Evolutionary conservation across 768 basidiomycete genomes (phyloP).

Genomic region (Suillus occidentalis): DNA sequence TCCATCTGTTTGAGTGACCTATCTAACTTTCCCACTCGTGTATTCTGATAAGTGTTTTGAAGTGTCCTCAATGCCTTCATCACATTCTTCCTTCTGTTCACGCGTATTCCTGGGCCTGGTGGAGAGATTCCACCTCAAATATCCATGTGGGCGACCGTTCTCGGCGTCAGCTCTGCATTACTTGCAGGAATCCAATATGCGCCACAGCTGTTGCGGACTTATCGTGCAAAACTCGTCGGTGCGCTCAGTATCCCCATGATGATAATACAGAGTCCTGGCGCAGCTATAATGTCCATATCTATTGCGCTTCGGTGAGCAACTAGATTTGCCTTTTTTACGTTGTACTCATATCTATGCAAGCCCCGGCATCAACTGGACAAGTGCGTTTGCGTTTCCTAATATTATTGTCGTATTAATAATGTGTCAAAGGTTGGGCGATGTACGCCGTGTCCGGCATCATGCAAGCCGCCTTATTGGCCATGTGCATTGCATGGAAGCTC

Average conservation of each 20-base stretch:
- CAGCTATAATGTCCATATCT: conserved; percentile 80
- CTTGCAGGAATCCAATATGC: conserved; percentile 85
- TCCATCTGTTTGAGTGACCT: conserved; percentile 67
- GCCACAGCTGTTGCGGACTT: conserved; percentile 85
- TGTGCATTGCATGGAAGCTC: conserved; percentile 86
- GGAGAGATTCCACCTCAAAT: conserved; percentile 37
- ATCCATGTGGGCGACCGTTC: conserved; percentile 76
- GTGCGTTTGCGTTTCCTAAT: conserved; percentile 38
- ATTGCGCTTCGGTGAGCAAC: conserved; percentile 63
- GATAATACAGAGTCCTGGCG: conserved; percentile 91
- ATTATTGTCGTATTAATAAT: neutral
- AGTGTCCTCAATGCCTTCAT: conserved; percentile 59
- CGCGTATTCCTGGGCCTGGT: conserved; percentile 38
- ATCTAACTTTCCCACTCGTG: neutral
- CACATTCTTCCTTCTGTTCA: conserved; percentile 61
- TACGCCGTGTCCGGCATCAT: conserved; percentile 81
- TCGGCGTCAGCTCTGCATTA: conserved; percentile 78
- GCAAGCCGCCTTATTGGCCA: conserved; percentile 76
- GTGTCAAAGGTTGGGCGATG: conserved; percentile 68
- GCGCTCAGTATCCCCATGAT: conserved; percentile 95
- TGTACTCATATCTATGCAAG: conserved; percentile 31
- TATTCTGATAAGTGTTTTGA: conserved; percentile 4
- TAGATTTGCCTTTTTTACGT: neutral
- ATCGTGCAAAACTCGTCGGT: conserved; percentile 76
- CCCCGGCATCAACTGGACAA: conserved; percentile 85